These are phyloP conservation scores for Berkeleyomyces rouxiae DNA, from an alignment of 2,329 filamentous ascomycete genomes.

Conservation along the genomic window DNA sequence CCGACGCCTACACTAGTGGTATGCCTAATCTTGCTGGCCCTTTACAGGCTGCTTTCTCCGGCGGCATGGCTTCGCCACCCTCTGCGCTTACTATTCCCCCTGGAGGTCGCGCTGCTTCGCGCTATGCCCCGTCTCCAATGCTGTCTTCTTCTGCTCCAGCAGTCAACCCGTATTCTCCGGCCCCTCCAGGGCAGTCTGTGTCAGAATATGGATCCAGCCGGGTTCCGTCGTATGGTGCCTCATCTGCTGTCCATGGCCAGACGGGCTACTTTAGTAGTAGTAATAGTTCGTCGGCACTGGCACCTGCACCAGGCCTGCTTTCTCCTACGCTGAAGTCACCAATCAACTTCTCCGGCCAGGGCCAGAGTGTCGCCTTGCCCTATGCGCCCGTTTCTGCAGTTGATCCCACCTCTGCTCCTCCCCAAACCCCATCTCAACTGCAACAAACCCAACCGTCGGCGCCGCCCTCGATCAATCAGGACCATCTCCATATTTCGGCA, in stretches of 20 bases:
- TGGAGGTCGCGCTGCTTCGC: conserved; percentile 23
- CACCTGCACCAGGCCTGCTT: neutral
- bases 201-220: conserved; percentile 6
- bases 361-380: conserved; percentile 2
- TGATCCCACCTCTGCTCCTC: neutral
- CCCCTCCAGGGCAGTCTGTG: conserved; percentile 4
- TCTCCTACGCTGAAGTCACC: conserved; percentile 10
- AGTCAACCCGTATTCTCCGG: conserved; percentile 16
- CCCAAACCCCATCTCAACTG: neutral
- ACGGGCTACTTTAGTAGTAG: neutral
- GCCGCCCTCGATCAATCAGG: neutral
- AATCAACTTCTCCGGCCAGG: conserved; percentile 1
- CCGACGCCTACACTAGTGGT: conserved; percentile 51
- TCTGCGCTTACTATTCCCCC: conserved; percentile 15
- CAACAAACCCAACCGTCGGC: conserved; percentile 22
- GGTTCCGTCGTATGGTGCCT: conserved; percentile 6
- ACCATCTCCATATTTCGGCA: conserved; percentile 16
- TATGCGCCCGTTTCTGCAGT: neutral
- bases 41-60: conserved; percentile 19
- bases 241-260: neutral
- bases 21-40: conserved; percentile 17
- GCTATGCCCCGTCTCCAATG: conserved; percentile 29
- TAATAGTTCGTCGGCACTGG: neutral
- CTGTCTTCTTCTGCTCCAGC: conserved; percentile 18
- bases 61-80: conserved; percentile 19